Evolutionary conservation across 768 basidiomycete species (phyloP).

Genomic region (Tulasnella sp.): DNA sequence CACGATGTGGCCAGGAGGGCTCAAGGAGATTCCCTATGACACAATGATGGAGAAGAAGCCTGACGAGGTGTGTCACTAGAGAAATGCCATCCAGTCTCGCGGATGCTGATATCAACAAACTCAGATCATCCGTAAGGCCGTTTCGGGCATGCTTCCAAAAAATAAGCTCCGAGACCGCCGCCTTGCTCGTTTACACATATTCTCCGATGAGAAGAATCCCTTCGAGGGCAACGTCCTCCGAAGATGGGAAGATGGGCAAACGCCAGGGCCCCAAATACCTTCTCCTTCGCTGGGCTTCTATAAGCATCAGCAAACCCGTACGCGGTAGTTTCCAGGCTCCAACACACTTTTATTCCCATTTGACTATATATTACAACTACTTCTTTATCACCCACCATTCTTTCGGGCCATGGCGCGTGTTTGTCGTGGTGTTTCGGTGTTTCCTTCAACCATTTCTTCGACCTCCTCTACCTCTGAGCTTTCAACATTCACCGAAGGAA

Average conservation of each 20-base stretch:
- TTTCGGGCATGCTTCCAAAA: conserved; percentile 97
- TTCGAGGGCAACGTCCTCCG: conserved; percentile 65
- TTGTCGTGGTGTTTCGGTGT: neutral
- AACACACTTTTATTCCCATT: neutral
- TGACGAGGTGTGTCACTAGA: conserved; percentile 56
- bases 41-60: conserved; percentile 77
- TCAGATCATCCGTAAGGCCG: conserved; percentile 90
- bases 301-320: neutral
- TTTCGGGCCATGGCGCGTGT: neutral
- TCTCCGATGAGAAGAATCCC: conserved; percentile 54
- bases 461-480: conserved; percentile 29
- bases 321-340: neutral
- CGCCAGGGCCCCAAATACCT: conserved; percentile 8
- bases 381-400: neutral
- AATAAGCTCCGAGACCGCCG: conserved; percentile 88
- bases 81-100: neutral
- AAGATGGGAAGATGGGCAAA: conserved; percentile 49
- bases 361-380: neutral
- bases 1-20: conserved; percentile 83
- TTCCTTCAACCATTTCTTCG: neutral
- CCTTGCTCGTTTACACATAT: conserved; percentile 79
- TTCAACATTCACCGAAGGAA: conserved; percentile 35
- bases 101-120: neutral
- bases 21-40: conserved; percentile 82
- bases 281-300: conserved; percentile 13